Conservation (phyloP, 805 yeast species). For the Saturnispora hagleri region DNA sequence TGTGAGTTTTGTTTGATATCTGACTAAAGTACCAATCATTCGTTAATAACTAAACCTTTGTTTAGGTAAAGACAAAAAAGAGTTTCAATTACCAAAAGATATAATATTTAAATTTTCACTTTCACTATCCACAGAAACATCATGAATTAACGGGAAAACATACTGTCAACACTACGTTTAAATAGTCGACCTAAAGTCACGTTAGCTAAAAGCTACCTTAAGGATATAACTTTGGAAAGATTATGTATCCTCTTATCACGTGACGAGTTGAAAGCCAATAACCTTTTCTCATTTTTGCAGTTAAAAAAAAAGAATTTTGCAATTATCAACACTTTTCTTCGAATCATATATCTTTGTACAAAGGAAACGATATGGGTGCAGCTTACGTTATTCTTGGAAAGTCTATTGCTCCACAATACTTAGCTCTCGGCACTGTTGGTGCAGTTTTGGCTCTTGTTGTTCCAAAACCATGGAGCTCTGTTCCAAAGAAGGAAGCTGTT, state of each 20-base stretch:
- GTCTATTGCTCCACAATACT: slow-evolving; percentile 75
- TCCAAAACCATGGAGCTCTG: slow-evolving; percentile 69
- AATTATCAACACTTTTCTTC: not conserved
- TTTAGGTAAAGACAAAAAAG: not conserved
- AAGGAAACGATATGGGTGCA: slow-evolving; percentile 51
- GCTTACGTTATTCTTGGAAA: slow-evolving; percentile 81
- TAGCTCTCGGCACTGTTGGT: slow-evolving; percentile 76
- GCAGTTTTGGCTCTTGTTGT: slow-evolving; percentile 50
- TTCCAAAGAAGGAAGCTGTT: slow-evolving; percentile 51
- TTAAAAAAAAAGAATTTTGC: not conserved
- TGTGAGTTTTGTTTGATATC: slow-evolving; percentile 5
- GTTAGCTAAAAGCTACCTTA: not conserved
- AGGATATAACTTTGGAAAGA: not conserved
- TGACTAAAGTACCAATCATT: not conserved
- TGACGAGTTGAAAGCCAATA: not conserved
- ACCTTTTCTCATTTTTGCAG: not conserved
- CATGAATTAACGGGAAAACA: no score
- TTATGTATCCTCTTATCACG: not conserved
- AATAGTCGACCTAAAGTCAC: not conserved
- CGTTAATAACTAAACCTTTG: not conserved
- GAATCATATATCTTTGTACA: not conserved
- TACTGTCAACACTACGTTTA: not conserved
- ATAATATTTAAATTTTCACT: not conserved
- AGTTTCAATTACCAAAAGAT: not conserved
- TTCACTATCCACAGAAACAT: not conserved